Evolutionary conservation across 1,139 yeast genomes (phyloP), one percentile per base, ranked within the genome.

Genomic region (Geotrichum bryndzae): DNA sequence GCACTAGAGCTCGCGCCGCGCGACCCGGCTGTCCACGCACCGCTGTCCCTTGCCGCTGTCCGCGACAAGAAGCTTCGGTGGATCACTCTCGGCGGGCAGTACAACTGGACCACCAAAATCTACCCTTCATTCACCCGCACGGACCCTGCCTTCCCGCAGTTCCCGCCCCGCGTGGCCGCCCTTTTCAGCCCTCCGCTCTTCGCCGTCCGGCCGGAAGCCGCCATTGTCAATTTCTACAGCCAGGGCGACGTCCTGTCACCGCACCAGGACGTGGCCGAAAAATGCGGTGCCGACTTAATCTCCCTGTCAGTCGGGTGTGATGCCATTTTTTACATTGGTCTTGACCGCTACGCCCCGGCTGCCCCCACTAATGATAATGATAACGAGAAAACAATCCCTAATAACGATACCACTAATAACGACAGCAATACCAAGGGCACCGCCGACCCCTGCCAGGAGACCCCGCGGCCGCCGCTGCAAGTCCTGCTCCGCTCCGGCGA

Each of bases 31-130:
- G 29, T 57, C 18, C 56, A 54, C 29, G 57, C 38, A 6, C 62
- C 62, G 7, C 50, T 62, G 25, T 29, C 59, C 10, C 51, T 59
- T 11, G n/a, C 23, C 2, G 38, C 53, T n/a, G 64, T 71, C 22
- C 65, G 73, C 25, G 63, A 64, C 53, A 69, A 68, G 52, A 69
- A 72, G 64, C 70, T 78, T 35, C 72, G 81, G 18, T 78, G 81
- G 81, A 76, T 78, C 53, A 78, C 81, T 0, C 72, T 78, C 4
- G 81, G 81, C 1, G 81, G 81, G 5, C 81, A 78, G 64, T 78
- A 78, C 66, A 72, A 78, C 65, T 78, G 81, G 81, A 77, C 82
- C 0, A 66, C 70, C 38, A 78, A 79, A 59, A 71, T 66, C 41
- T 78, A 78, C 61, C 81, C 81, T 2, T 67, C 77, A 1, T 76